These are phyloP conservation scores for Plantago rigida DNA, from an alignment of 305 asterid genomes.

Conservation along the genomic window DNA sequence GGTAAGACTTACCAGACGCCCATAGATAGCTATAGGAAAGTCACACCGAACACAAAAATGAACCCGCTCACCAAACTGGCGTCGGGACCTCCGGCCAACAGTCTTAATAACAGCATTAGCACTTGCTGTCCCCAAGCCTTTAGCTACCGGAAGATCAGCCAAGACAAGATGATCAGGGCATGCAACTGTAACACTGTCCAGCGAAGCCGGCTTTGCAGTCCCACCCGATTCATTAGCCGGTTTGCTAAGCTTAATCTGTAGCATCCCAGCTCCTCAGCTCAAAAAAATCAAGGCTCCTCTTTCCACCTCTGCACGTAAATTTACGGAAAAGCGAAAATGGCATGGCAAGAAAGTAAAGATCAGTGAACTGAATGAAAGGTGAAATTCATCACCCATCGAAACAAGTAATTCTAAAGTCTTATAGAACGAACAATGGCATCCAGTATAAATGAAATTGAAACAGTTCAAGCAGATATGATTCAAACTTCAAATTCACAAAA, in stretches of 20 bases:
- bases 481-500: too few species aligned
- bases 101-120: conserved; percentile 47
- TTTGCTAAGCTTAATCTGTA: conserved; percentile 81
- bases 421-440: too few species aligned
- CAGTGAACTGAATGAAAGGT: too few species aligned
- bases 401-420: too few species aligned
- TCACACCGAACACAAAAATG: conserved; percentile 81
- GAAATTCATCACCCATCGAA: too few species aligned
- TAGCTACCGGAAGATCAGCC: conserved; percentile 92
- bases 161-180: conserved; percentile 87
- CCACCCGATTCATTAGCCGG: conserved; percentile 61
- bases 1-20: conserved; percentile 53
- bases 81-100: conserved; percentile 82
- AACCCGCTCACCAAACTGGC: conserved; percentile 83
- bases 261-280: conserved; percentile 38
- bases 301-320: not conserved
- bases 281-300: not conserved
- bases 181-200: conserved; percentile 65
- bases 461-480: too few species aligned
- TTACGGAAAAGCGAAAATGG: not conserved
- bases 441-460: too few species aligned
- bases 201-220: conserved; percentile 41
- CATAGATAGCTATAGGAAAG: conserved; percentile 72
- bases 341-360: too few species aligned
- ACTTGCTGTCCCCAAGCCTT: conserved; percentile 57